Conservation (phyloP, 176 grass and related monocot species). For the Ensete glaucum region DNA sequence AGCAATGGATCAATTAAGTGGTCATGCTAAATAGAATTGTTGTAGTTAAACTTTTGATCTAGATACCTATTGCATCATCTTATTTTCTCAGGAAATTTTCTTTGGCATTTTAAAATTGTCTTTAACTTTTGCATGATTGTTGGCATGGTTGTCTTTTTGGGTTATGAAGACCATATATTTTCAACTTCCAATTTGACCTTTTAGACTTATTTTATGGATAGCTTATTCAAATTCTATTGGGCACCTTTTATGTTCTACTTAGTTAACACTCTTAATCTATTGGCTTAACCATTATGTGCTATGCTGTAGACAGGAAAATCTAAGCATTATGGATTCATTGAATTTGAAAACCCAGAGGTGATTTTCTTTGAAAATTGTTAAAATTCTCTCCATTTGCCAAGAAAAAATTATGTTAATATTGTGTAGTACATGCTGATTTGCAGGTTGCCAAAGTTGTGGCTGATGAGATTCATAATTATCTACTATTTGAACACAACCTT, state of each 20-base stretch:
- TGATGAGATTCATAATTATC: slow-evolving; percentile 87
- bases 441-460: slow-evolving; percentile 85
- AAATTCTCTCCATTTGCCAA: background rate
- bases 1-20: too few relatives aligned
- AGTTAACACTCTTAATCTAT: background rate
- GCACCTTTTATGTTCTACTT: background rate
- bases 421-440: slow-evolving; percentile 13
- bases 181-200: background rate
- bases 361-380: slow-evolving; percentile 1
- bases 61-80: too few relatives aligned
- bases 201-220: background rate
- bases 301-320: slow-evolving; percentile 76
- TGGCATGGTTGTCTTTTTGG: too few relatives aligned
- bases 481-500: slow-evolving; percentile 79
- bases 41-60: too few relatives aligned
- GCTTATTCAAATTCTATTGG: background rate
- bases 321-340: slow-evolving; percentile 85
- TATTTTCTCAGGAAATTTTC: too few relatives aligned
- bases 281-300: slow-evolving; percentile 20
- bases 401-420: background rate
- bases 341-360: slow-evolving; percentile 88
- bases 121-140: too few relatives aligned
- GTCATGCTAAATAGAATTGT: too few relatives aligned
- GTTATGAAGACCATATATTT: background rate
- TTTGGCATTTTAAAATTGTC: too few relatives aligned